A percentile compares a stretch with the other conserved stretches of the same genome.
These are phyloP conservation scores for Pouteria campechiana DNA, from an alignment of 179 eudicot species.

Conservation along the genomic window DNA sequence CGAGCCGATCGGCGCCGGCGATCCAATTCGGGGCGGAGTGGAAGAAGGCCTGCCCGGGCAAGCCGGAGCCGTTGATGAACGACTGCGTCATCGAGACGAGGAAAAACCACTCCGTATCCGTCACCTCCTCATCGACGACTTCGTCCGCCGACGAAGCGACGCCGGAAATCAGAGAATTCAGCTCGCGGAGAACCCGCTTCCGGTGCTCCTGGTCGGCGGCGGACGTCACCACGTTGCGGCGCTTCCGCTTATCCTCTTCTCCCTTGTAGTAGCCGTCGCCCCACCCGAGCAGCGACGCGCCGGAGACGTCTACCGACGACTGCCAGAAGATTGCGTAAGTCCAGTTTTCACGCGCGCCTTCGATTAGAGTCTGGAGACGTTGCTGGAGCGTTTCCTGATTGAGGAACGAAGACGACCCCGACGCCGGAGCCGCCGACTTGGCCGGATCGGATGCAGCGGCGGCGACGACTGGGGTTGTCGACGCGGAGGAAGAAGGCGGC, in stretches of 20 bases:
- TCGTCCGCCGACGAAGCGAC: slow-evolving; percentile 11
- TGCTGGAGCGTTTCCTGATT: slow-evolving; percentile 65
- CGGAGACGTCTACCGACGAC: slow-evolving; percentile 22
- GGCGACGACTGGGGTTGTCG: slow-evolving; percentile 7
- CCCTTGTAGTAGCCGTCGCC: slow-evolving; percentile 88
- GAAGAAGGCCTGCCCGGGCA: slow-evolving; percentile 64
- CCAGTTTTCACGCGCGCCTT: slow-evolving; percentile 49
- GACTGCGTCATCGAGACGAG: slow-evolving; percentile 80
- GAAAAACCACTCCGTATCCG: slow-evolving; percentile 93
- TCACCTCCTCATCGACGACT: slow-evolving; percentile 69
- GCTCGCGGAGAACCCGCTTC: slow-evolving; percentile 58
- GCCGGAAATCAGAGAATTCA: slow-evolving; percentile 67
- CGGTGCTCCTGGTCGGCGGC: slow-evolving; percentile 67
- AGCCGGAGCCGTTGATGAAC: slow-evolving; percentile 44
- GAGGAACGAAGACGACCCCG: slow-evolving; percentile 3
- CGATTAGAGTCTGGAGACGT: slow-evolving; percentile 61
- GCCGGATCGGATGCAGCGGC: neutral
- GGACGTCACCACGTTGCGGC: slow-evolving; percentile 7
- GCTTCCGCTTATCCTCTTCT: slow-evolving; percentile 18
- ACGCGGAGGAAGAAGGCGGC: slow-evolving; percentile 1
- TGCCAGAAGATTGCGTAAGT: slow-evolving; percentile 98
- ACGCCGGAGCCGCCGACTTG: neutral
- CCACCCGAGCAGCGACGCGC: slow-evolving; percentile 43
- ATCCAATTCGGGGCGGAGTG: slow-evolving; percentile 53
- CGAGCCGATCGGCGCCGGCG: slow-evolving; percentile 43